Conservation (phyloP, 1,284 basidiomycete genomes). For the Microbotryum scabiosae region DNA sequence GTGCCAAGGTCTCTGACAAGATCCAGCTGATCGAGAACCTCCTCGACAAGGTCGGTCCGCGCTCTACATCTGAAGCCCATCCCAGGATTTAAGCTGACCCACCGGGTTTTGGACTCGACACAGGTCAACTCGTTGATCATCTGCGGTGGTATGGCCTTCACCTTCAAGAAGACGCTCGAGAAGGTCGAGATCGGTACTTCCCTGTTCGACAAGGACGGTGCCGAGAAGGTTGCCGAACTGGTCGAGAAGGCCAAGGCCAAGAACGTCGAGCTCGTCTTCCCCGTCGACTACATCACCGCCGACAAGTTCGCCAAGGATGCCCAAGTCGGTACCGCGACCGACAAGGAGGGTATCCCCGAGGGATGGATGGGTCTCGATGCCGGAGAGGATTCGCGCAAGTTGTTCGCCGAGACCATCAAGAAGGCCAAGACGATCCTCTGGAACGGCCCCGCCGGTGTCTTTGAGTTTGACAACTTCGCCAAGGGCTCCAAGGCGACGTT, state of each 20-base stretch:
- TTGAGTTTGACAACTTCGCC: constrained; percentile 90
- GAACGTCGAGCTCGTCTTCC: constrained; percentile 91
- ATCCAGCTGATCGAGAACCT: constrained; percentile 98
- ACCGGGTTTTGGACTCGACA: background rate
- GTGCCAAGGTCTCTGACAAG: constrained; percentile 98
- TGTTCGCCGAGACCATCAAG: constrained; percentile 71
- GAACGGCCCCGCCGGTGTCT: constrained; percentile 95
- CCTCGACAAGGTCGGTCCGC: constrained; percentile 72
- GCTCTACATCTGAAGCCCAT: too few species aligned
- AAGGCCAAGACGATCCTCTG: constrained; percentile 95
- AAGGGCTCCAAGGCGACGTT: constrained; percentile 77
- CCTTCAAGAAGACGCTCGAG: constrained; percentile 93
- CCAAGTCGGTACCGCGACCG: constrained; percentile 66
- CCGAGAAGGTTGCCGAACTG: constrained; percentile 74
- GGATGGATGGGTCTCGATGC: constrained; percentile 85
- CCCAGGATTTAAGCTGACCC: background rate
- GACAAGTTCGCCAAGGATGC: constrained; percentile 95
- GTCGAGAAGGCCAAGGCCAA: constrained; percentile 90
- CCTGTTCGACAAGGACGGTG: constrained; percentile 83
- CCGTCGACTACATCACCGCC: constrained; percentile 86
- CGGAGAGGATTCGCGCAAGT: constrained; percentile 69
- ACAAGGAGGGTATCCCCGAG: constrained; percentile 78
- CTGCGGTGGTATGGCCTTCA: constrained; percentile 98
- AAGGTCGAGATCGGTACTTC: constrained; percentile 85
- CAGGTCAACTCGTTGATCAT: constrained; percentile 93